Evolutionary conservation across 2,329 filamentous ascomycete genomes (phyloP).

Genomic region (Talaromyces sp.): DNA sequence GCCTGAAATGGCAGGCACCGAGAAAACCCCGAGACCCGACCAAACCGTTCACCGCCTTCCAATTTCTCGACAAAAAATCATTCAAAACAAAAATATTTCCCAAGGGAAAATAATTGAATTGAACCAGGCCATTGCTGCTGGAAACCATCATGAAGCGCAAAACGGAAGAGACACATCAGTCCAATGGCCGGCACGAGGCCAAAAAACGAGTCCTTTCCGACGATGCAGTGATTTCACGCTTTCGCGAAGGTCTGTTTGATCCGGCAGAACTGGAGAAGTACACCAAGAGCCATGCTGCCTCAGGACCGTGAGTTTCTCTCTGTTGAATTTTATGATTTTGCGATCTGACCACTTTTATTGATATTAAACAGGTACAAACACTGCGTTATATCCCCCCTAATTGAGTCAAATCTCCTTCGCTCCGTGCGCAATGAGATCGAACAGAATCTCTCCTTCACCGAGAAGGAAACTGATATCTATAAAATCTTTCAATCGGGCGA

Average conservation of each 20-base stretch:
- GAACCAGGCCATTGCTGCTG: slow-evolving; percentile 9
- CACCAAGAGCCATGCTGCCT: slow-evolving; percentile 39
- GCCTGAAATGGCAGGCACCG: not conserved
- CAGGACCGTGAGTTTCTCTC: slow-evolving; percentile 36
- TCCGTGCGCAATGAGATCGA: slow-evolving; percentile 83
- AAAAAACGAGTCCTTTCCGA: slow-evolving; percentile 38
- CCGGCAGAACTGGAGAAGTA: slow-evolving; percentile 37
- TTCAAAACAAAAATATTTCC: not conserved
- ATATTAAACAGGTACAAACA: slow-evolving; percentile 70
- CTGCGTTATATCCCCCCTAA: slow-evolving; percentile 75
- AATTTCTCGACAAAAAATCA: not conserved
- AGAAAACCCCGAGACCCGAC: not conserved
- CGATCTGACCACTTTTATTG: not conserved
- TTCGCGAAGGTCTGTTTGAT: slow-evolving; percentile 43
- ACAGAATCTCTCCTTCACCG: slow-evolving; percentile 87
- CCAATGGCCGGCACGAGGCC: slow-evolving; percentile 30
- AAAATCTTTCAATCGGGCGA: slow-evolving; percentile 99
- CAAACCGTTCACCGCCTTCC: slow-evolving; percentile 6
- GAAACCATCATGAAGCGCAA: slow-evolving; percentile 42
- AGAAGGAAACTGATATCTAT: slow-evolving; percentile 99
- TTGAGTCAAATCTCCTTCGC: slow-evolving; percentile 76
- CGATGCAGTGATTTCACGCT: slow-evolving; percentile 36
- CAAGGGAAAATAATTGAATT: not conserved
- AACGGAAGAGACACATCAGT: slow-evolving; percentile 29
- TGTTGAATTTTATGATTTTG: not conserved